Percentiles rank a stretch among this genome's conserved stretches.
These are phyloP conservation scores for Coniochaeta sp. DNA, from an alignment of 2,329 filamentous ascomycete genomes.

Conservation along the genomic window DNA sequence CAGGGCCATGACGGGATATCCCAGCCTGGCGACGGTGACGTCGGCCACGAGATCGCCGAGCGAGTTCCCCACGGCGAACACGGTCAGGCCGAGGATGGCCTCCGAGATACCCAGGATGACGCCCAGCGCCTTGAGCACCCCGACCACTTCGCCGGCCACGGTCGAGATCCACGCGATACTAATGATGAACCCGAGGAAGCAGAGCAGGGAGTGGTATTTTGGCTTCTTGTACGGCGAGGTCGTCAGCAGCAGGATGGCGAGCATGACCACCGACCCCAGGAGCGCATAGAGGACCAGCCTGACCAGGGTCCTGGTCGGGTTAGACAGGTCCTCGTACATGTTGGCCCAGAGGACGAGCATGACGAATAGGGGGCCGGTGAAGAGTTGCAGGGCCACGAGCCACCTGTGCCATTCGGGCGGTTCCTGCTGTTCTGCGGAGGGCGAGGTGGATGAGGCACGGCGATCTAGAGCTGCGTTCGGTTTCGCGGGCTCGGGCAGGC, in stretches of 20 bases:
- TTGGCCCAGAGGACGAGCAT: slow-evolving; percentile 70
- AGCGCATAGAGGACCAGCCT: slow-evolving; percentile 57
- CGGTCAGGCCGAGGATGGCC: slow-evolving; percentile 86
- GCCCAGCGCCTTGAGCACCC: slow-evolving; percentile 85
- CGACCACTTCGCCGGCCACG: slow-evolving; percentile 91
- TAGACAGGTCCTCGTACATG: slow-evolving; percentile 48
- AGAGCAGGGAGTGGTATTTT: slow-evolving; percentile 69
- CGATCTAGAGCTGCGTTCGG: too few relatives aligned
- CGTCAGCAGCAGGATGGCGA: slow-evolving; percentile 59
- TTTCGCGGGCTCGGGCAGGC: slow-evolving; percentile 3
- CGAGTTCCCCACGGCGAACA: slow-evolving; percentile 95
- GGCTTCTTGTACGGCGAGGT: slow-evolving; percentile 63
- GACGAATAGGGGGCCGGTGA: slow-evolving; percentile 80
- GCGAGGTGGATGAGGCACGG: background rate
- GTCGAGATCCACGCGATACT: slow-evolving; percentile 94
- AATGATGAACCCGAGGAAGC: slow-evolving; percentile 84
- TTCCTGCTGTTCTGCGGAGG: background rate
- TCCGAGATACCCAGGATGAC: slow-evolving; percentile 91
- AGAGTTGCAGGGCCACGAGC: slow-evolving; percentile 78
- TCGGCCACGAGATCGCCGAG: slow-evolving; percentile 91
- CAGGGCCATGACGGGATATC: slow-evolving; percentile 92
- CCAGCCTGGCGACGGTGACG: slow-evolving; percentile 85
- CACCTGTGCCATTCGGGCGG: slow-evolving; percentile 72
- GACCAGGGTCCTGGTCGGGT: slow-evolving; percentile 42
- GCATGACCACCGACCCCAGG: slow-evolving; percentile 57